These are phyloP conservation scores for Suillus occidentalis DNA, from an alignment of 768 basidiomycete species.

Conservation along the genomic window DNA sequence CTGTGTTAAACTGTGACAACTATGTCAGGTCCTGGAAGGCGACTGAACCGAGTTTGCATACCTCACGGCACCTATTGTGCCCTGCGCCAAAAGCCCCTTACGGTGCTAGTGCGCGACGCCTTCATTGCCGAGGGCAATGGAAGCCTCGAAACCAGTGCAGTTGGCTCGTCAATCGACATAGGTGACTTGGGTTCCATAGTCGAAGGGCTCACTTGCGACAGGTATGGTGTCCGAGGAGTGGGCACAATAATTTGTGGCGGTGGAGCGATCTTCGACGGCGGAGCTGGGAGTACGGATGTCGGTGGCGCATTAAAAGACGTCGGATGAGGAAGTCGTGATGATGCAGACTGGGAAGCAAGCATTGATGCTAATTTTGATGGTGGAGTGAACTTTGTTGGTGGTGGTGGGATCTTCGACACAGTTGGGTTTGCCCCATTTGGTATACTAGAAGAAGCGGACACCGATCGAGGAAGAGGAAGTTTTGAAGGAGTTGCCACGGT, in stretches of 20 bases:
- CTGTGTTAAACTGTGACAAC: background rate
- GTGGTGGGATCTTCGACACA: constrained; percentile 21
- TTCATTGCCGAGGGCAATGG: constrained; percentile 28
- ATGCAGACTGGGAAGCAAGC: constrained; percentile 26
- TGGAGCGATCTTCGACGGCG: constrained; percentile 15
- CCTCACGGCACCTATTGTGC: constrained; percentile 15
- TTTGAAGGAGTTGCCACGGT: constrained; percentile 12
- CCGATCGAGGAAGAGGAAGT: constrained; percentile 13
- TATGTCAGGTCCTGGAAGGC: constrained; percentile 3
- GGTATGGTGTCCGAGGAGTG: background rate
- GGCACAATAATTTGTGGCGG: constrained; percentile 13
- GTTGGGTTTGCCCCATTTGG: background rate
- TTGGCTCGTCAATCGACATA: constrained; percentile 1
- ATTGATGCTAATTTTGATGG: constrained; percentile 31
- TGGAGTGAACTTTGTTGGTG: constrained; percentile 27
- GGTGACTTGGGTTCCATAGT: constrained; percentile 1
- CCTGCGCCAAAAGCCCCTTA: constrained; percentile 34
- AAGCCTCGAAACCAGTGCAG: constrained; percentile 17
- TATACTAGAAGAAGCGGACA: constrained; percentile 4
- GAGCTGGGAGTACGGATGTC: constrained; percentile 22
- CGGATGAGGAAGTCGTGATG: constrained; percentile 5
- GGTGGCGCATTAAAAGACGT: constrained; percentile 8
- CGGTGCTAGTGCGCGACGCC: constrained; percentile 22
- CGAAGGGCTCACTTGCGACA: constrained; percentile 5
- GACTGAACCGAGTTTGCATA: constrained; percentile 7